Base-by-base conservation (phyloP, 2,329 filamentous ascomycete genomes). In the Aspergillus neoniger region DNA sequence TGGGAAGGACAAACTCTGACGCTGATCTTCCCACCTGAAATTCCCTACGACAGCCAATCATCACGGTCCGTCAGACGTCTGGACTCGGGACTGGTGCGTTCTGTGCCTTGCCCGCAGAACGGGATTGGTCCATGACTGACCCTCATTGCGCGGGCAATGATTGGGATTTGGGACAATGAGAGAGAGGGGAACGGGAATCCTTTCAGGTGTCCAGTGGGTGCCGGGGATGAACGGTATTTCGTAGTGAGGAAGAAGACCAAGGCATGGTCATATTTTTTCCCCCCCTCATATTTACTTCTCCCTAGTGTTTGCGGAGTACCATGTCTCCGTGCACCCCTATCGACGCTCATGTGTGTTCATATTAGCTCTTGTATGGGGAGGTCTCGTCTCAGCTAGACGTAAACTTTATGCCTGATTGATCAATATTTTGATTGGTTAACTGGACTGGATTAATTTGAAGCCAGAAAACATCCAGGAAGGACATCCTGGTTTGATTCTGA, bases 21-120 rank as follows among this genome's bases (percentile, higher is more conserved):
- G 70, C 62, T 61, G 67, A 68, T 74, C 58, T 63, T 66, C 32
- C 55, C 65, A 68, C 66, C 32, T 67, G 63, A 60, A 65, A 59
- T 64, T 59, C 53, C 21, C 62, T 60, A 12, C 28, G 55, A 8
- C 55, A 63, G 32, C 66, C 71, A 49, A 72, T 71, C 32, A 59
- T 38, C 2, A 41, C 36, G 17, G 50, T 23, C 57, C 63, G 53
- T 60, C 58, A 2, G 61, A 62, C 41, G 60, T 64, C 57, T 62
- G 50, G 50, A 43, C 49, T 39, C 55, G 43, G 36, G 52, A 51
- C 58, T 56, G 53, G 39, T 44, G 43, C 38, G 41, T 61, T 44
- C 28, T 21, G 49, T 44, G 28, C 53, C 39, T 59, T 25, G 49
- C 28, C 48, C 38, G 50, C 49, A 51, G 47, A 53, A 58, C 50